Base-by-base conservation (phyloP, 2,329 filamentous ascomycete species). In the Fusarium coicis region DNA sequence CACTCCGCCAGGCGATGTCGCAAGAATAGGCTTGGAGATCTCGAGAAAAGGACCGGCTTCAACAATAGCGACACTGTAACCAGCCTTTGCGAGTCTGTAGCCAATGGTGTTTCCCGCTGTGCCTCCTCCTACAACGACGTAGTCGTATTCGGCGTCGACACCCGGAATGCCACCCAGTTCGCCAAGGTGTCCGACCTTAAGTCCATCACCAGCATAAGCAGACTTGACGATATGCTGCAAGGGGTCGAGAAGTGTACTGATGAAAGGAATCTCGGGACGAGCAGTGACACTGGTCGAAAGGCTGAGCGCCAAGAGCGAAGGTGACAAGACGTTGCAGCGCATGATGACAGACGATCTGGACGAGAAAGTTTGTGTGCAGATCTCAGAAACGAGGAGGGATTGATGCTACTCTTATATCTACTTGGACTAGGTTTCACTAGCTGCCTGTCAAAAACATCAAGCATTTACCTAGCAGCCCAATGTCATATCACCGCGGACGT, bases 121-220 rank as follows among this genome's bases (percentile, higher is more conserved):
- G 26, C 83, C 83, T 37, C 83, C 83, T 36, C 83, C 83, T 28
- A 83, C 76, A 14, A 84, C 68, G 5, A 80, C 47, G n/a, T 79
- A 78, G 65, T 79, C 78, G 39, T 68, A 76, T 6, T 57, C 60
- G 28, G 66, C 63, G 16, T 75, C 63, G 2, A 61, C 59, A 7
- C 73, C 73, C 1, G 61, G 73, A 2, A 72, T 59, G 0, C 72
- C 69, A 4, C 72, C 72, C 15, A 73, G 6, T 2, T 63, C 39
- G 7, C 72, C 72, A 6, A 74, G 72, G 4, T 69, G 23, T 39
- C 72, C 72, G 42, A 73, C 72, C 43, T 70, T 73, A n/a, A 69
- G 30, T 28, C 72, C 72, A 73, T 74, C 72, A 19, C 72, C 72
- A 1, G 71, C 67, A 39, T 66, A 72, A 4, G 71, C 71, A 19